A percentile compares a stretch with the other conserved stretches of the same genome.
Conservation (phyloP, 2,329 filamentous ascomycete genomes). For the Aspergillus brasiliensis region DNA sequence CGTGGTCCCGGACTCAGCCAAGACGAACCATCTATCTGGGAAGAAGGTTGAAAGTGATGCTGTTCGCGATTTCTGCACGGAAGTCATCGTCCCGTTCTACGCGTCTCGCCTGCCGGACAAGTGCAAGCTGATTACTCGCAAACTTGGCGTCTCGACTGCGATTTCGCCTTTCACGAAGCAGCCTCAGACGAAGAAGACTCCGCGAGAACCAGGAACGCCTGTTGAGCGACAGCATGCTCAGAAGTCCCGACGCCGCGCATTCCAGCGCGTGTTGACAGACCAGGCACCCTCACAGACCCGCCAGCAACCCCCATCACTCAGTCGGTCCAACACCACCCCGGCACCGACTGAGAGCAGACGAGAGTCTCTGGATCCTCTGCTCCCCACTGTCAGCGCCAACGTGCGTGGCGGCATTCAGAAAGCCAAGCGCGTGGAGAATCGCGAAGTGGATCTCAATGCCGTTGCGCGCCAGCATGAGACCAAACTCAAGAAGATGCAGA, state of each 20-base stretch:
- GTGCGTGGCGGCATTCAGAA: conserved; percentile 49
- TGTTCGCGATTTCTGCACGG: conserved; percentile 53
- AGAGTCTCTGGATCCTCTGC: conserved; percentile 45
- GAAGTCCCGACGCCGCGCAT: conserved; percentile 37
- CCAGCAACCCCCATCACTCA: conserved; percentile 37
- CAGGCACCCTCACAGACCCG: conserved; percentile 35
- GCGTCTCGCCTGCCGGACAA: conserved; percentile 50
- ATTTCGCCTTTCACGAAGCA: conserved; percentile 40
- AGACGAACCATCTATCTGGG: conserved; percentile 29
- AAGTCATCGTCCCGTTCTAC: conserved; percentile 55
- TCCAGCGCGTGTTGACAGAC: conserved; percentile 52
- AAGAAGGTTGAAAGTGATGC: conserved; percentile 46
- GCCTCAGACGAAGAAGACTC: conserved; percentile 32
- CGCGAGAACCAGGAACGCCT: conserved; percentile 34
- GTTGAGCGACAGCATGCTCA: conserved; percentile 33
- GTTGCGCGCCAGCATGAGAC: conserved; percentile 48
- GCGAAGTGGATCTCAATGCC: conserved; percentile 52
- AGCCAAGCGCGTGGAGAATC: conserved; percentile 48
- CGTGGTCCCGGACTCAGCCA: conserved; percentile 29
- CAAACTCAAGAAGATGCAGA: conserved; percentile 50
- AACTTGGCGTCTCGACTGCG: conserved; percentile 48
- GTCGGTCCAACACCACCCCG: conserved; percentile 47
- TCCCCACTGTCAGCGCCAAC: conserved; percentile 37
- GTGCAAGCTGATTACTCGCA: conserved; percentile 49
- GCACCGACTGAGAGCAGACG: conserved; percentile 41